Percentiles rank a stretch among this genome's conserved stretches.
phyloP scores from a whole-genome alignment of 169 alveolate genomes.

The Theileria annulata region DNA sequence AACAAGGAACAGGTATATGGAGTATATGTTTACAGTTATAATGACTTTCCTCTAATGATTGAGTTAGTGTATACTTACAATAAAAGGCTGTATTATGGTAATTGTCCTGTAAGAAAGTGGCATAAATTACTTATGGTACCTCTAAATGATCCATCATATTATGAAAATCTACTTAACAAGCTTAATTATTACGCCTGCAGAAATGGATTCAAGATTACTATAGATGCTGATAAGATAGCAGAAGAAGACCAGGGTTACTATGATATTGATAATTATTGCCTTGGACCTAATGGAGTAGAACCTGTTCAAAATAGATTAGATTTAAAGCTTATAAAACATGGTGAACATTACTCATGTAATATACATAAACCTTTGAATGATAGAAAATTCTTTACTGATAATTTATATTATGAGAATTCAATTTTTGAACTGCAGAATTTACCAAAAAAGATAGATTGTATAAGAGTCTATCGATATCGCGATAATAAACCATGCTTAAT shows the following conservation, averaged over 20 bases:
- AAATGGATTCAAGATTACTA: not conserved
- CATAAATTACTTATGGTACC: not conserved
- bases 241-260: not conserved
- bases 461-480: not conserved
- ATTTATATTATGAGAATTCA: not conserved
- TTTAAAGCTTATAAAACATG: not conserved
- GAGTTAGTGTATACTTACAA: not conserved
- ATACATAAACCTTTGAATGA: not conserved
- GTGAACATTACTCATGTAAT: not conserved
- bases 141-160: not conserved
- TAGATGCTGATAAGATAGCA: not conserved
- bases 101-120: not conserved
- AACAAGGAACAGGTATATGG: no score
- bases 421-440: not conserved
- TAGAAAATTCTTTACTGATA: not conserved
- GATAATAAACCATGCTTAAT: not conserved
- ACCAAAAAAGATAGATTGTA: not conserved
- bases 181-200: not conserved
- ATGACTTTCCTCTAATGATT: not conserved
- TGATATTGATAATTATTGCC: not conserved
- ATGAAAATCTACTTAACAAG: not conserved
- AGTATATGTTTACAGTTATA: not conserved
- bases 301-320: not conserved
- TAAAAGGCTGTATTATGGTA: not conserved
- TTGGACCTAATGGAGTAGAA: not conserved